These are phyloP conservation scores for Dactylonectria macrodidyma DNA, from an alignment of 2,329 filamentous ascomycete genomes.

Conservation along the genomic window DNA sequence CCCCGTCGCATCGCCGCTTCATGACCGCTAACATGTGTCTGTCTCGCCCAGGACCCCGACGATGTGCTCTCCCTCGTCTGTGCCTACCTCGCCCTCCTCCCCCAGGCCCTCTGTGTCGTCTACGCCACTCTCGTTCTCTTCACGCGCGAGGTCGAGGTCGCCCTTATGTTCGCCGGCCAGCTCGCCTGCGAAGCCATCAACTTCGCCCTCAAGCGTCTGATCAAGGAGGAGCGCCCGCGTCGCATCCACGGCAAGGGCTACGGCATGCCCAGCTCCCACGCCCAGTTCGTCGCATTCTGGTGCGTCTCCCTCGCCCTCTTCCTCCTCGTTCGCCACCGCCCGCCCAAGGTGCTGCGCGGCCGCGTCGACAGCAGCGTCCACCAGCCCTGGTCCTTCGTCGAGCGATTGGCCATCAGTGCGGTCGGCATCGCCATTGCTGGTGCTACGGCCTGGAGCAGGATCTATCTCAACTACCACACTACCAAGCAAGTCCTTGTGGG, in stretches of 20 bases:
- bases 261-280: conserved; percentile 95
- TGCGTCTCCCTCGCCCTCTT: conserved; percentile 88
- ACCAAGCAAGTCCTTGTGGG: conserved; percentile 89
- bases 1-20: conserved; percentile 3
- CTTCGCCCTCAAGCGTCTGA: conserved; percentile 88
- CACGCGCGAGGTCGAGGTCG: conserved; percentile 90
- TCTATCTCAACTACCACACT: conserved; percentile 96
- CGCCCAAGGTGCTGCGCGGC: conserved; percentile 55
- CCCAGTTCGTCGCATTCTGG: conserved; percentile 96
- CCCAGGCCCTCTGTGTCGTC: conserved; percentile 90
- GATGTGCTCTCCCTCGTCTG: conserved; percentile 89
- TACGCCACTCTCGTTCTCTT: conserved; percentile 94
- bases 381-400: conserved; percentile 70
- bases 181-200: conserved; percentile 93
- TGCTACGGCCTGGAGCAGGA: conserved; percentile 83
- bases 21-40: conserved; percentile 16
- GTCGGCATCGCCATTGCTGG: conserved; percentile 74
- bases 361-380: conserved; percentile 31
- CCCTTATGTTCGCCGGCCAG: conserved; percentile 92
- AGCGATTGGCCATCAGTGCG: conserved; percentile 70
- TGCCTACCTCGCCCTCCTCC: conserved; percentile 94
- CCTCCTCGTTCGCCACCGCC: conserved; percentile 83
- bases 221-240: conserved; percentile 91
- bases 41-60: conserved; percentile 78
- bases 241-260: conserved; percentile 94